Base-by-base conservation (phyloP, 257 asterid genomes). In the Solanum tarijense region DNA sequence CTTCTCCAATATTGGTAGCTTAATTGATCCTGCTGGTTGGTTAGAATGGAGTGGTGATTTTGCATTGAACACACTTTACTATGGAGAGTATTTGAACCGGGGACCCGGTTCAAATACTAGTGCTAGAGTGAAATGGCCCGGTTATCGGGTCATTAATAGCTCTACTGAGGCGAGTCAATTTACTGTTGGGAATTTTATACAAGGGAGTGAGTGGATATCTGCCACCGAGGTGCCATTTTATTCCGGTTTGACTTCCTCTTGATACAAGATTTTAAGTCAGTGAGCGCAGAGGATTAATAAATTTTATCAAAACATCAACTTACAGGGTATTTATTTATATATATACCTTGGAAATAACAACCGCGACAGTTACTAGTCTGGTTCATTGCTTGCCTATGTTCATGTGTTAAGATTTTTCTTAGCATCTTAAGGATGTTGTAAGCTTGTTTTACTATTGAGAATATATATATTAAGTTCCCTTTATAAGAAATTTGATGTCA, bases 81-180 rank as follows among this genome's bases (percentile, higher is more conserved):
- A 96, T 10, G 97, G 97, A 10, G 99, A 96, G 95, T 96, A 94
- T 16, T 84, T 23, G 93, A 96, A 96, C 20, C 90, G 94, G 7
- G 99, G 99, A 4, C 95, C 94, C 2, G 98, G 99, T 5, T 93
- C 99, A 4, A 96, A 92, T 27, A 95, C 98, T 9, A 92, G 52
- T 0, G 91, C 82, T 0, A 90, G 99, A 89, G 99, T 96, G 27
- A 93, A 83, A 4, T 96, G 99, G 99, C 94, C 98, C 4, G 99
- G 99, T 69, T 96, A 94, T 23, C 88, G 93, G 46, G 94, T 95
- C 12, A 94, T 94, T 48, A 92, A 90, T 2, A 90, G 65, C 62
- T 90, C 97, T 12, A 16, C 90, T 0, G 99, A 93, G 87, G 99
- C 98, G 14, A 82, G 88, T 9, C 98, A 93, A 89, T 96, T 95